Percentiles rank a stretch among this genome's conserved stretches.
phyloP scores from a whole-genome alignment of 73 alveolate genomes.

The Tetrahymena elliotti region DNA sequence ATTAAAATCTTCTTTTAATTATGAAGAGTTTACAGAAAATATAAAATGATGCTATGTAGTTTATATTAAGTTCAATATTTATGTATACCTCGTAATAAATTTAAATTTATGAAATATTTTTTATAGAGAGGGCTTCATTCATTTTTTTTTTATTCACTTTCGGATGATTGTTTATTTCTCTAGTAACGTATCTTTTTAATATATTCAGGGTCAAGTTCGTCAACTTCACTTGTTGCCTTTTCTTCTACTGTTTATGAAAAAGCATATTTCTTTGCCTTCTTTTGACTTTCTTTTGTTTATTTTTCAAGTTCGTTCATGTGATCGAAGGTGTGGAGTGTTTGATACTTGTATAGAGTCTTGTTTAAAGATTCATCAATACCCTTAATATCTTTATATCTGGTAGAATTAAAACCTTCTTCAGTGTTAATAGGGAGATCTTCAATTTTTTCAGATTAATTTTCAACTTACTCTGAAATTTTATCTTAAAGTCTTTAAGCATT shows the following conservation, averaged over 20 bases:
- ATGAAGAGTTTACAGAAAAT: too few species aligned
- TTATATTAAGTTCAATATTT: too few species aligned
- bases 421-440: conserved; percentile 43
- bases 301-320: neutral
- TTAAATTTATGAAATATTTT: neutral
- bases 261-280: neutral
- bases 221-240: neutral
- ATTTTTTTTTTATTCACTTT: neutral
- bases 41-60: too few species aligned
- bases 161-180: neutral
- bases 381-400: conserved; percentile 24
- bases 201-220: neutral
- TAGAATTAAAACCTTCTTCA: conserved; percentile 27
- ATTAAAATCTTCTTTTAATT: too few species aligned
- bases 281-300: neutral
- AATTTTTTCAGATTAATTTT: conserved; percentile 24
- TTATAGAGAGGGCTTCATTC: neutral
- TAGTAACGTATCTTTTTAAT: neutral
- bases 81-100: too few species aligned
- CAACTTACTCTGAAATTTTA: conserved; percentile 28
- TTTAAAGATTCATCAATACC: conserved; percentile 40
- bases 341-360: conserved; percentile 19
- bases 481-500: conserved; percentile 44
- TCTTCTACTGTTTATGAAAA: neutral
- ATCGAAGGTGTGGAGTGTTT: conserved; percentile 2